Conservation (phyloP, 2,329 filamentous ascomycete species). For the Talaromyces marneffei region DNA sequence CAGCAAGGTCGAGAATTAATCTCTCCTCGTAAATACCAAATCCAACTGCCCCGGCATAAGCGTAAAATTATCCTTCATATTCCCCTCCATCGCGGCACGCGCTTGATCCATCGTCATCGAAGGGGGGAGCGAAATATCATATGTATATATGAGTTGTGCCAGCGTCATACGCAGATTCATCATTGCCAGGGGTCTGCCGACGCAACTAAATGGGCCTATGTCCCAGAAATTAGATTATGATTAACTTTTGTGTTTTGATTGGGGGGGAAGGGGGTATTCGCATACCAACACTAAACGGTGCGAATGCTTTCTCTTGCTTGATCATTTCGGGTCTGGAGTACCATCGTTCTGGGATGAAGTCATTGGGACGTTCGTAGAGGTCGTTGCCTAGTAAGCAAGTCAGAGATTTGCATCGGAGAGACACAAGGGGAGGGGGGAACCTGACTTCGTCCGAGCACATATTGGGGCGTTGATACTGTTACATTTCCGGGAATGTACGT, state of each 20-base stretch:
- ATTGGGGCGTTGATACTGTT: conserved; percentile 20
- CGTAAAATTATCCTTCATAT: conserved; percentile 1
- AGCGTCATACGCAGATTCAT: conserved; percentile 32
- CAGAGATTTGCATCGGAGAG: neutral
- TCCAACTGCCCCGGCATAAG: neutral
- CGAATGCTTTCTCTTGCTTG: conserved; percentile 28
- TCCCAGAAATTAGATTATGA: no score
- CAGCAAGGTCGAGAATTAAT: neutral
- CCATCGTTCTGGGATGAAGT: conserved; percentile 35
- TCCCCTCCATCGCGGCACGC: neutral
- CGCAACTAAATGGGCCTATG: conserved; percentile 29
- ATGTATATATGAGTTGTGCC: conserved; percentile 29
- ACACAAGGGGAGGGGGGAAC: neutral
- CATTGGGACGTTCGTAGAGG: conserved; percentile 21
- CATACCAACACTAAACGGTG: conserved; percentile 29
- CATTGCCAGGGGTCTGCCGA: conserved; percentile 33
- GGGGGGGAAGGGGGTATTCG: no score
- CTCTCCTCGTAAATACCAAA: neutral
- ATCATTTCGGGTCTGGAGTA: conserved; percentile 28
- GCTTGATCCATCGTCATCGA: neutral
- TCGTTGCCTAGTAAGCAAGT: conserved; percentile 17
- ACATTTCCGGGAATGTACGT: conserved; percentile 25
- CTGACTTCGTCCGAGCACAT: conserved; percentile 21
- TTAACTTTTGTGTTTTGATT: no score
- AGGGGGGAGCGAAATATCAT: conserved; percentile 30